These are phyloP conservation scores for Licmophora abbreviata DNA, from an alignment of 108 stramenopile species.

Conservation along the genomic window DNA sequence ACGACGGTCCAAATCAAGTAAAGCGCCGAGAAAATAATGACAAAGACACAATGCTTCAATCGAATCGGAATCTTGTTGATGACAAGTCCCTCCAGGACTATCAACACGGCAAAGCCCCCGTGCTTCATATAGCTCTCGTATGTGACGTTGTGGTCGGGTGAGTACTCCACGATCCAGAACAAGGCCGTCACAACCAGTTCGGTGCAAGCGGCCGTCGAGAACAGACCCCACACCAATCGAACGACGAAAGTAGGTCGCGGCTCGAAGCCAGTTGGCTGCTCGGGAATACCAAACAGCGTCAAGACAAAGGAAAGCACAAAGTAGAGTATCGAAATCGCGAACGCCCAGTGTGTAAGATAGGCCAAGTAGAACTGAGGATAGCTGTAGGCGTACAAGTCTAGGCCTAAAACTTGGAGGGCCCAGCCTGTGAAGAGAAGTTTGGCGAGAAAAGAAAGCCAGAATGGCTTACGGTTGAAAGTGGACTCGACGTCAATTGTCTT, in stretches of 20 bases:
- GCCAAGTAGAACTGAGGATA: conserved; percentile 5
- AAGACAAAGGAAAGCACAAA: not conserved
- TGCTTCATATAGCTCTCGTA: conserved; percentile 1
- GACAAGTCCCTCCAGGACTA: conserved; percentile 1
- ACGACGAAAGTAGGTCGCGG: too few relatives aligned
- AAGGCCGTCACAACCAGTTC: not conserved
- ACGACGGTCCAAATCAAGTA: conserved; percentile 3
- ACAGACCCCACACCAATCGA: conserved; percentile 4
- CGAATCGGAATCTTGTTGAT: conserved; percentile 2
- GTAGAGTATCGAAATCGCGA: not conserved
- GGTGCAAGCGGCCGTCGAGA: not conserved
- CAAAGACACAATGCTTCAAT: conserved; percentile 1
- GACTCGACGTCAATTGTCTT: too few relatives aligned
- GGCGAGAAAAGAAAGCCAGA: too few relatives aligned
- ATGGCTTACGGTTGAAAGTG: too few relatives aligned
- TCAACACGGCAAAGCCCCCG: conserved; percentile 2
- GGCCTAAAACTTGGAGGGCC: too few relatives aligned
- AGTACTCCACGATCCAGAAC: conserved; percentile 4
- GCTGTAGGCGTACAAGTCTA: too few relatives aligned
- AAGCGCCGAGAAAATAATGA: not conserved
- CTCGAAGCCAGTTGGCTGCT: too few relatives aligned
- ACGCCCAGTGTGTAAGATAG: conserved; percentile 4
- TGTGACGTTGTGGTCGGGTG: not conserved
- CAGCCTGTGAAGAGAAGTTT: too few relatives aligned
- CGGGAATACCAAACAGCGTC: not conserved